Evolutionary conservation across 75 land plant genomes (phyloP), one percentile per base, ranked within the genome.

Genomic region (Selaginella moellendorffii): DNA sequence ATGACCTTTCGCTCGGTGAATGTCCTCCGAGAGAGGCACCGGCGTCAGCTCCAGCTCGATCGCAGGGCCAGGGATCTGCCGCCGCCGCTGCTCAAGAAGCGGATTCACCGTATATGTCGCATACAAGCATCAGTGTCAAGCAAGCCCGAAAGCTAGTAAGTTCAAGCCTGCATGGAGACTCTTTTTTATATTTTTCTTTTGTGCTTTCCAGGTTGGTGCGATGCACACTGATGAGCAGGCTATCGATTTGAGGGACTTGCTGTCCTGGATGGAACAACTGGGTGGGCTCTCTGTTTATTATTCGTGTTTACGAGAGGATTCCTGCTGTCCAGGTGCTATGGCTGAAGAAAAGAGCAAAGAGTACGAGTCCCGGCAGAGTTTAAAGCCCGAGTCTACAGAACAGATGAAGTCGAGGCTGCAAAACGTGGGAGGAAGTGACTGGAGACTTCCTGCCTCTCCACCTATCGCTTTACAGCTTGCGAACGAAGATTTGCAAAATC

Each of bases 141-240:
- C 67, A 65, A 2, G 54, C 67, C 26, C 8, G 67, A 19, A 42
- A 26, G 51, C 24, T 65, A 53, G 67, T 65, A 65, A 36, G n/a
- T n/a, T n/a, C n/a, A n/a, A n/a, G n/a, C n/a, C n/a, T n/a, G n/a
- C n/a, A n/a, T n/a, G n/a, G n/a, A n/a, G n/a, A n/a, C n/a, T n/a
- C n/a, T n/a, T n/a, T n/a, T n/a, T n/a, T n/a, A n/a, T n/a, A n/a
- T n/a, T n/a, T 36, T 14, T 24, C 14, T 26, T 22, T 14, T 62
- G 63, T 51, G n/a, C n/a, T n/a, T n/a, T 31, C 51, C 28, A 65
- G 67, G 67, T 53, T 17, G 67, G 67, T 20, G 18, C 51, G 27
- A 22, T 65, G 67, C 67, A 52, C 25, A 65, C 54, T 42, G 67
- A 65, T 46, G 67, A 65, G 27, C 67, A 65, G 24, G 67, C 67